Percentiles rank a stretch among this genome's conserved stretches.
Conservation (phyloP, 768 basidiomycete genomes). For the Collybia sordida region DNA sequence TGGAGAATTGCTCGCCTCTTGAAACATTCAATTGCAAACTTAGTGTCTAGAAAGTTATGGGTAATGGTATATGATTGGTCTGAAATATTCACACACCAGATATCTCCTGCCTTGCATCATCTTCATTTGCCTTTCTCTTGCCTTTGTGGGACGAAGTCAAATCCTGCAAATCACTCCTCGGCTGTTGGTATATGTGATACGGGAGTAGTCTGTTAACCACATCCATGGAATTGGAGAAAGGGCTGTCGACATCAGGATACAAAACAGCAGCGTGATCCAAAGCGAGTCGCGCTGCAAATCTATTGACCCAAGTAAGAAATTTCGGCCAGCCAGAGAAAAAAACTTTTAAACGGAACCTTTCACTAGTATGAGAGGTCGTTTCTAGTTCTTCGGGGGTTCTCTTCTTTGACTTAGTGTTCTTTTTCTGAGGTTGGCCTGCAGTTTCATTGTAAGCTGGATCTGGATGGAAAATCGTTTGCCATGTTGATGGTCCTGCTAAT, state of each 20-base stretch:
- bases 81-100: slow-evolving; percentile 35
- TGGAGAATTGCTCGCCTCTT: slow-evolving; percentile 55
- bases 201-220: slow-evolving; percentile 72
- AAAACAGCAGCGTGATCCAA: slow-evolving; percentile 61
- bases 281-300: slow-evolving; percentile 54
- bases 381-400: slow-evolving; percentile 53
- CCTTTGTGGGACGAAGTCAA: slow-evolving; percentile 20
- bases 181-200: slow-evolving; percentile 80
- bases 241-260: slow-evolving; percentile 67
- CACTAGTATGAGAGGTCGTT: slow-evolving; percentile 42
- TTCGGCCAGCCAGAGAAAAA: not conserved
- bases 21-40: slow-evolving; percentile 67
- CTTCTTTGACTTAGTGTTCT: slow-evolving; percentile 28
- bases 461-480: slow-evolving; percentile 19
- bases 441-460: slow-evolving; percentile 6
- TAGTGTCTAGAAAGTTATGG: slow-evolving; percentile 51
- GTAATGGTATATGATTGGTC: slow-evolving; percentile 2
- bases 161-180: slow-evolving; percentile 56
- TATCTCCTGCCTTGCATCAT: slow-evolving; percentile 48
- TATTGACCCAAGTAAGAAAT: slow-evolving; percentile 21
- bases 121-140: slow-evolving; percentile 61
- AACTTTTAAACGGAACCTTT: slow-evolving; percentile 39
- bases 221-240: slow-evolving; percentile 63
- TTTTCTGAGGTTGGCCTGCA: slow-evolving; percentile 13
- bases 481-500: slow-evolving; percentile 26